These are phyloP conservation scores for Tetrapyrgos nigripes DNA, from an alignment of 1,284 basidiomycete species.

Conservation along the genomic window DNA sequence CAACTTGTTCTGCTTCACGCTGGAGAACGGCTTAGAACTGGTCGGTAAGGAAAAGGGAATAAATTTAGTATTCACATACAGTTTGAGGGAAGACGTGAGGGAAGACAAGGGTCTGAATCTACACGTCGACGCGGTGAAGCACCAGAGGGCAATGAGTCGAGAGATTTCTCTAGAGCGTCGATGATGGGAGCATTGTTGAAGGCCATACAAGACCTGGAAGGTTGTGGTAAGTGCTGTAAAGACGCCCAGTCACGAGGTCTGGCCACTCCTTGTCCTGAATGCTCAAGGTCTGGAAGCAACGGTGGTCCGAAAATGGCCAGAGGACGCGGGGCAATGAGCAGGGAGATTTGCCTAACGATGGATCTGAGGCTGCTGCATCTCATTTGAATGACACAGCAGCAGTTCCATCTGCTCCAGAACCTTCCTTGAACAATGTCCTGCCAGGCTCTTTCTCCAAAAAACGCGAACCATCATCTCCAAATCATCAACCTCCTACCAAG, in stretches of 20 bases:
- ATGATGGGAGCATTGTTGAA: constrained; percentile 65
- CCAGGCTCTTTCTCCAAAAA: neutral
- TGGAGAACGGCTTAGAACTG: constrained; percentile 62
- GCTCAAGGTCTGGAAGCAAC: constrained; percentile 61
- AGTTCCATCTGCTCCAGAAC: constrained; percentile 33
- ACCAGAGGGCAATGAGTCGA: constrained; percentile 13
- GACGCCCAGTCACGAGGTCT: too few relatives aligned
- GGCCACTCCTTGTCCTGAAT: constrained; percentile 34
- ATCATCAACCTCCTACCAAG: constrained; percentile 21
- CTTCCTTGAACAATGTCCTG: constrained; percentile 16
- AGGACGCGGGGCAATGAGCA: constrained; percentile 30
- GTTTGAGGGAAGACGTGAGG: constrained; percentile 68
- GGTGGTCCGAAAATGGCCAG: constrained; percentile 48
- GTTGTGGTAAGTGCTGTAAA: too few relatives aligned
- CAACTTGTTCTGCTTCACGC: constrained; percentile 66
- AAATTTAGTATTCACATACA: constrained; percentile 45
- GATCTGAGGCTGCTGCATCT: constrained; percentile 34
- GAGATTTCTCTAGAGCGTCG: constrained; percentile 37
- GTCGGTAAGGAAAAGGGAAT: constrained; percentile 21
- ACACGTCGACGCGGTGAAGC: constrained; percentile 41
- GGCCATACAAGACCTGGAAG: too few relatives aligned
- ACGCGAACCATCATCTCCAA: constrained; percentile 37
- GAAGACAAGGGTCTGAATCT: constrained; percentile 62
- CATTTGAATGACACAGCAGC: constrained; percentile 35
- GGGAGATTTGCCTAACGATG: constrained; percentile 34